Evolutionary conservation across 2,329 filamentous ascomycete species (phyloP).

Genomic region (Aspergillus sp.): DNA sequence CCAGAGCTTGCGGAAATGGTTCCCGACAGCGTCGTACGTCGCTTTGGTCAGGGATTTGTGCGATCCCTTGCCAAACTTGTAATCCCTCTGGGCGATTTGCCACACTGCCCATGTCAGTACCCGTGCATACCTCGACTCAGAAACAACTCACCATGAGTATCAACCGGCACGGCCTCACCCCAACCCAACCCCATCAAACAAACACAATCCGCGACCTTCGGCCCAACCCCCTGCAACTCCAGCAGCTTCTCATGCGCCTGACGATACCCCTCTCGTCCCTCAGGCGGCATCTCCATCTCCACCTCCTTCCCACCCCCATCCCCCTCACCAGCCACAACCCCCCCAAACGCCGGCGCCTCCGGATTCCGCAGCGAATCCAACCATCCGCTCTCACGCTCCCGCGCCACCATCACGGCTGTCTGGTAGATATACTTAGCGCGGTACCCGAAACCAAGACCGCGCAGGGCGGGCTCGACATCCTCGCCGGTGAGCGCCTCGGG

Average conservation of each 20-base stretch:
- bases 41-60: slow-evolving; percentile 82
- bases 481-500: slow-evolving; percentile 70
- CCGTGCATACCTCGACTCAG: background rate
- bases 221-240: slow-evolving; percentile 80
- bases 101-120: slow-evolving; percentile 60
- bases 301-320: slow-evolving; percentile 26
- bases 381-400: slow-evolving; percentile 70
- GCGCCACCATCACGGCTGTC: slow-evolving; percentile 73
- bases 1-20: slow-evolving; percentile 88
- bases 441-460: slow-evolving; percentile 89
- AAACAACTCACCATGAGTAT: slow-evolving; percentile 69
- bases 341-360: slow-evolving; percentile 63
- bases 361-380: slow-evolving; percentile 76
- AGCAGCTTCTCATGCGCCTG: slow-evolving; percentile 79
- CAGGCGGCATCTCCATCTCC: slow-evolving; percentile 52
- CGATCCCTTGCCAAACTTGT: slow-evolving; percentile 82
- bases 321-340: background rate
- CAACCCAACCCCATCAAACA: slow-evolving; percentile 95
- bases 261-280: slow-evolving; percentile 66
- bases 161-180: slow-evolving; percentile 91
- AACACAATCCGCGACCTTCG: slow-evolving; percentile 96
- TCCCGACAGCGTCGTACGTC: slow-evolving; percentile 85
- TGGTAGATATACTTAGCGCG: slow-evolving; percentile 87
- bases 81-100: slow-evolving; percentile 96
- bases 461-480: slow-evolving; percentile 76